Evolutionary conservation across 2,329 filamentous ascomycete species (phyloP).

Genomic region (Trichoderma oligosporum): DNA sequence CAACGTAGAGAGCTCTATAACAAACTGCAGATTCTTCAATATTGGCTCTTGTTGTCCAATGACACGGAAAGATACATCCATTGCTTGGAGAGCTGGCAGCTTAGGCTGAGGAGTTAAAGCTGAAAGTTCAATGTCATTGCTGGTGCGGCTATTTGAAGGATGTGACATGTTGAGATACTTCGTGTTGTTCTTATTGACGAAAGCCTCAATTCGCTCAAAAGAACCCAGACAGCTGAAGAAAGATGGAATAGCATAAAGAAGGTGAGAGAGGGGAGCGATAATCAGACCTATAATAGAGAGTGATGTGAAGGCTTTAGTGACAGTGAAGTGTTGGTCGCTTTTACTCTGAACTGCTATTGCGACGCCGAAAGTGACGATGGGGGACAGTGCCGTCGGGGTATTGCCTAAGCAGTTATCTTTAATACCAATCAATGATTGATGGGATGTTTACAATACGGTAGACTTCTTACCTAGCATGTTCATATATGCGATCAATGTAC

Average conservation of each 20-base stretch:
- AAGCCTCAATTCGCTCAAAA: slow-evolving; percentile 26
- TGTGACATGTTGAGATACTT: background rate
- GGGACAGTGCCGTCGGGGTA: slow-evolving; percentile 19
- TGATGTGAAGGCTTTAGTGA: slow-evolving; percentile 25
- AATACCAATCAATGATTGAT: too few species aligned
- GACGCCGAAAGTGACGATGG: slow-evolving; percentile 25
- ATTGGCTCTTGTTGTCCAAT: background rate
- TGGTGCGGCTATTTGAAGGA: background rate
- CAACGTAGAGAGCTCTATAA: background rate
- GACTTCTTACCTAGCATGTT: slow-evolving; percentile 23
- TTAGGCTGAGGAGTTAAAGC: background rate
- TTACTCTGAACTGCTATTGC: slow-evolving; percentile 18
- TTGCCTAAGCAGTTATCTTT: slow-evolving; percentile 10
- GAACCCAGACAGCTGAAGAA: slow-evolving; percentile 25
- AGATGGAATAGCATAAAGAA: slow-evolving; percentile 24
- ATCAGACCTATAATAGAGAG: slow-evolving; percentile 27
- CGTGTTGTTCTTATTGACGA: background rate
- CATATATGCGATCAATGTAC: slow-evolving; percentile 24
- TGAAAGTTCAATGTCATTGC: background rate
- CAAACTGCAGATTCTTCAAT: background rate
- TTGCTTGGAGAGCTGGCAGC: background rate
- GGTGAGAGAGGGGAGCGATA: slow-evolving; percentile 21
- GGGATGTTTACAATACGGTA: too few species aligned
- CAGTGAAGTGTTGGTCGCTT: background rate
- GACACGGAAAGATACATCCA: background rate